Percentiles rank a stretch among this genome's conserved stretches.
These are phyloP conservation scores for Sporisorium graminicola DNA, from an alignment of 1,284 basidiomycete genomes.

Conservation along the genomic window DNA sequence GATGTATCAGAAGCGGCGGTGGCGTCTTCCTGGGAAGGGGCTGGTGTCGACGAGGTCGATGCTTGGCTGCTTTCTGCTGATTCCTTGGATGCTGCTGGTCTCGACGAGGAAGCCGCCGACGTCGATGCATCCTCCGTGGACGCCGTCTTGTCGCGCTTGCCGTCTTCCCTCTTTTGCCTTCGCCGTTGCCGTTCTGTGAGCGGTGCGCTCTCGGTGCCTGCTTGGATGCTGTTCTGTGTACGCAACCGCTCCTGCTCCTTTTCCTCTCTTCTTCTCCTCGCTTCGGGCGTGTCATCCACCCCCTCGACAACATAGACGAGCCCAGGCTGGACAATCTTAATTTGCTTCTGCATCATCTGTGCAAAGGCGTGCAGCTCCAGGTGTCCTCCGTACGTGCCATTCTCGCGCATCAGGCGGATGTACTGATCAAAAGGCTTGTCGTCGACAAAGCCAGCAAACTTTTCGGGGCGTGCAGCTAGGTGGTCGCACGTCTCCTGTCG, in stretches of 20 bases:
- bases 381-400: slow-evolving; percentile 89
- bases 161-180: slow-evolving; percentile 44
- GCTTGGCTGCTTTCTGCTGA: not conserved
- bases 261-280: slow-evolving; percentile 42
- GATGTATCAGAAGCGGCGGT: not conserved
- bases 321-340: slow-evolving; percentile 92
- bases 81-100: not conserved
- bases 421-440: slow-evolving; percentile 73
- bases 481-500: slow-evolving; percentile 81
- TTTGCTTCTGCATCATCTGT: slow-evolving; percentile 80
- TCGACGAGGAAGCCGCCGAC: slow-evolving; percentile 5
- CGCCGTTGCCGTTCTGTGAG: slow-evolving; percentile 47
- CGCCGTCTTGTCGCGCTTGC: slow-evolving; percentile 30
- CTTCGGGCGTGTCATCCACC: slow-evolving; percentile 68
- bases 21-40: slow-evolving; percentile 10
- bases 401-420: slow-evolving; percentile 61
- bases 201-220: slow-evolving; percentile 36
- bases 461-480: slow-evolving; percentile 78
- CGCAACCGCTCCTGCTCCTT: slow-evolving; percentile 51
- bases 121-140: slow-evolving; percentile 18
- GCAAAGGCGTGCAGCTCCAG: slow-evolving; percentile 90
- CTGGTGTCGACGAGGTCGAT: slow-evolving; percentile 2
- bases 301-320: slow-evolving; percentile 67
- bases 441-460: slow-evolving; percentile 89
- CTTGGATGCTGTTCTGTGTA: slow-evolving; percentile 40